These are phyloP conservation scores for Moricandia moricandioides DNA, from an alignment of 345 rosid species.

Conservation along the genomic window DNA sequence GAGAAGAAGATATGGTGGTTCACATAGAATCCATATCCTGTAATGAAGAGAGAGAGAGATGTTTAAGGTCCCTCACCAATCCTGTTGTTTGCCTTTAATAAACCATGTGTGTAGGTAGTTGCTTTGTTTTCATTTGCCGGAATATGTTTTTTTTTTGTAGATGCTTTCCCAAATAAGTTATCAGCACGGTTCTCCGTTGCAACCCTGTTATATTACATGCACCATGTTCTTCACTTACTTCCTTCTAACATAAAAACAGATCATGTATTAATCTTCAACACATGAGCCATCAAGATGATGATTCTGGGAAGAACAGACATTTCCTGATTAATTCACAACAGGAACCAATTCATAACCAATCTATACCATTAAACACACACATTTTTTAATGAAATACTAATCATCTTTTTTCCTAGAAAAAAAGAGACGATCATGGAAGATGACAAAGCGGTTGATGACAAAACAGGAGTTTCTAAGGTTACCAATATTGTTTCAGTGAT, in stretches of 20 bases:
- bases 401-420: background rate
- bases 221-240: conserved; percentile 26
- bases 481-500: conserved; percentile 27
- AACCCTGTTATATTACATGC: conserved; percentile 22
- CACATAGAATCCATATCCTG: conserved; percentile 18
- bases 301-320: background rate
- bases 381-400: conserved; percentile 9
- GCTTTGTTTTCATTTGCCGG: conserved; percentile 31
- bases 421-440: conserved; percentile 2
- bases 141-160: conserved; percentile 20
- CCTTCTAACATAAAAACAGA: no score
- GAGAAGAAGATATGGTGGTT: conserved; percentile 15
- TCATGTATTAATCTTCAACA: conserved; percentile 15
- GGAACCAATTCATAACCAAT: background rate
- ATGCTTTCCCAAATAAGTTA: conserved; percentile 22
- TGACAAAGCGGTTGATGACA: conserved; percentile 22
- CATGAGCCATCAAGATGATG: conserved; percentile 20
- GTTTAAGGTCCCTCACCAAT: conserved; percentile 27
- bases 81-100: conserved; percentile 34
- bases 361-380: background rate
- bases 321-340: conserved; percentile 2
- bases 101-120: conserved; percentile 27
- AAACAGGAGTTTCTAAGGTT: conserved; percentile 37
- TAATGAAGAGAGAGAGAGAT: conserved; percentile 13
- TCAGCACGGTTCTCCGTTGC: conserved; percentile 28